phyloP scores from a whole-genome alignment of 164 flowering plant genomes.

The Aristolochia contorta region DNA sequence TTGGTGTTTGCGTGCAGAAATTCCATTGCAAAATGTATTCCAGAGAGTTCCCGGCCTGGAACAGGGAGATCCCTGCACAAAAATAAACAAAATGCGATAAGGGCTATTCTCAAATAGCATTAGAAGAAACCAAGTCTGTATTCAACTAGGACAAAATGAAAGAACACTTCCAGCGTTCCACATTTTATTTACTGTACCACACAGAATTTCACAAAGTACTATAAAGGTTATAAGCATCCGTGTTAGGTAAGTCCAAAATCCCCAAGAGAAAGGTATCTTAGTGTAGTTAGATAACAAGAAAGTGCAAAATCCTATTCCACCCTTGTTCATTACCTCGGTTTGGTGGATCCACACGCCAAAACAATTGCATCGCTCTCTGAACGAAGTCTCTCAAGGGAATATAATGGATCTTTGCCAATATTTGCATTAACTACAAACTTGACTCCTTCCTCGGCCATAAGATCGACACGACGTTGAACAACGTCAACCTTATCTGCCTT shows the following conservation, averaged over 20 bases:
- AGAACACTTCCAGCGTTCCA: too few relatives aligned
- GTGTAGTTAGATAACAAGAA: too few relatives aligned
- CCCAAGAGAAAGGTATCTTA: too few relatives aligned
- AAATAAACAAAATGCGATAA: too few relatives aligned
- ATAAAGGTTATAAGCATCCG: too few relatives aligned
- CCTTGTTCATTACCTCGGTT: conserved; percentile 54
- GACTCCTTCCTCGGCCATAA: conserved; percentile 88
- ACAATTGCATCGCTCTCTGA: conserved; percentile 74
- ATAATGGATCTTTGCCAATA: conserved; percentile 65
- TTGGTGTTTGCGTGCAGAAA: conserved; percentile 96
- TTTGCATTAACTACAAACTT: conserved; percentile 87
- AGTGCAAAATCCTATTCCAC: too few relatives aligned
- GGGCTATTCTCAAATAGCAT: too few relatives aligned
- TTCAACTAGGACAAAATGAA: too few relatives aligned
- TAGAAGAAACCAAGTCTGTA: too few relatives aligned
- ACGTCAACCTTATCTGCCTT: conserved; percentile 83
- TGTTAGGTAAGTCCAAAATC: too few relatives aligned
- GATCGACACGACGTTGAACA: conserved; percentile 87
- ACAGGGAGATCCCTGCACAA: conserved; percentile 86
- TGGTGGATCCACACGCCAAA: conserved; percentile 91
- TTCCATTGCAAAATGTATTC: conserved; percentile 95
- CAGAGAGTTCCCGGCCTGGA: conserved; percentile 78
- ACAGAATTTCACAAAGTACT: too few relatives aligned
- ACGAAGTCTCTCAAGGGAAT: conserved; percentile 62
- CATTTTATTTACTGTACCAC: too few relatives aligned